Conservation (phyloP, 2,329 filamentous ascomycete genomes). For the Aspergillus novofumigatus region DNA sequence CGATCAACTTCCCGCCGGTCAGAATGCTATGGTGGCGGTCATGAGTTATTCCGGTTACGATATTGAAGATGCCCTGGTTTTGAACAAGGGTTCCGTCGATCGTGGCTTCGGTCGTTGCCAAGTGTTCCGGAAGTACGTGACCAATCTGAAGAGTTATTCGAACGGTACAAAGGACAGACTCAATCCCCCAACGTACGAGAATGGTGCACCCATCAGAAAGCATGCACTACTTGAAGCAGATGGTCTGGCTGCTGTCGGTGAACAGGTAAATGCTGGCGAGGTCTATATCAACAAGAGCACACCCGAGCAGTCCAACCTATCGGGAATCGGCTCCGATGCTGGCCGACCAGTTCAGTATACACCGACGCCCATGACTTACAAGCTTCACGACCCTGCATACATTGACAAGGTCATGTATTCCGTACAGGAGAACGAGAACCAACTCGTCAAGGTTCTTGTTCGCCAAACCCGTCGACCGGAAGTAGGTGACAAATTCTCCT, state of each 20-base stretch:
- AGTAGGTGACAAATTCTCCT: slow-evolving; percentile 97
- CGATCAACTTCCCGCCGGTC: slow-evolving; percentile 92
- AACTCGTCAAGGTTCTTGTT: slow-evolving; percentile 89
- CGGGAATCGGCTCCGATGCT: slow-evolving; percentile 60
- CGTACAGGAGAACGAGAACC: slow-evolving; percentile 78
- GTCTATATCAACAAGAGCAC: slow-evolving; percentile 87
- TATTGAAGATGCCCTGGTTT: slow-evolving; percentile 94
- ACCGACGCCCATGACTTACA: slow-evolving; percentile 62
- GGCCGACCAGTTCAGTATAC: slow-evolving; percentile 43
- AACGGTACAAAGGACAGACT: slow-evolving; percentile 66
- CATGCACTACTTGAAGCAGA: slow-evolving; percentile 75
- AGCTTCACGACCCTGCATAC: slow-evolving; percentile 76
- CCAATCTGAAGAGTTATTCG: slow-evolving; percentile 81
- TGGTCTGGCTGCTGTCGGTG: slow-evolving; percentile 82
- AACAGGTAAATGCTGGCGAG: slow-evolving; percentile 71
- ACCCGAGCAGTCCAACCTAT: slow-evolving; percentile 71
- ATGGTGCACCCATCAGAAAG: slow-evolving; percentile 59
- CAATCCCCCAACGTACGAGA: slow-evolving; percentile 60
- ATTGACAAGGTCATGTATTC: slow-evolving; percentile 97
- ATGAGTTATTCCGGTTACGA: slow-evolving; percentile 99
- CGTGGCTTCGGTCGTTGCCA: slow-evolving; percentile 95
- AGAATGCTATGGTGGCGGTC: slow-evolving; percentile 95
- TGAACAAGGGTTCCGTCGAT: slow-evolving; percentile 95
- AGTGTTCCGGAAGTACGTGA: slow-evolving; percentile 92
- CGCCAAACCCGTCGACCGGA: slow-evolving; percentile 94